Evolutionary conservation across 2,329 filamentous ascomycete species (phyloP).

Genomic region (Pseudogymnoascus sp.): DNA sequence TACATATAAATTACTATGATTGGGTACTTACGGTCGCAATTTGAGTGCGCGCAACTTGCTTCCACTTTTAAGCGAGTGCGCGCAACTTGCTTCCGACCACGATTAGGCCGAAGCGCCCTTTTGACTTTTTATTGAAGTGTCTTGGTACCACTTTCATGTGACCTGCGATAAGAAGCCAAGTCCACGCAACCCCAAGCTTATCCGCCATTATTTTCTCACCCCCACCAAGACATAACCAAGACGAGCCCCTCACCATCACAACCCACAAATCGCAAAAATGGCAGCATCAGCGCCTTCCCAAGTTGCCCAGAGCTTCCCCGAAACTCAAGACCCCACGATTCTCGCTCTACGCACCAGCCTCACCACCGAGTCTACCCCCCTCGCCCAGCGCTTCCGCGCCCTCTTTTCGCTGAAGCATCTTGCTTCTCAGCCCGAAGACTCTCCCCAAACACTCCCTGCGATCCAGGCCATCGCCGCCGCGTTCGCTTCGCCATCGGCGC

Average conservation of each 20-base stretch:
- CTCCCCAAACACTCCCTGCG: constrained; percentile 46
- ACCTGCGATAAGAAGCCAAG: constrained; percentile 7
- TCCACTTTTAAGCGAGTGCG: too few relatives aligned
- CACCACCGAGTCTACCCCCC: constrained; percentile 68
- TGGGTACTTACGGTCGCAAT: too few relatives aligned
- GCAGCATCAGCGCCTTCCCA: not conserved
- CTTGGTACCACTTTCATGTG: not conserved
- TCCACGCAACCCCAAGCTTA: not conserved
- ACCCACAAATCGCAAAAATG: constrained; percentile 1
- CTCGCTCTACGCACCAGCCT: constrained; percentile 61
- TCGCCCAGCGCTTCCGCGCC: constrained; percentile 86
- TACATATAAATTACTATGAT: too few relatives aligned
- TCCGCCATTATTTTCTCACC: constrained; percentile 6
- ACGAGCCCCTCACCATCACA: not conserved
- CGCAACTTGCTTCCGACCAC: too few relatives aligned
- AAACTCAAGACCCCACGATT: constrained; percentile 30
- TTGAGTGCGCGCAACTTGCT: too few relatives aligned
- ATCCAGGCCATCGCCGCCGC: constrained; percentile 80
- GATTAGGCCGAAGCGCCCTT: too few relatives aligned
- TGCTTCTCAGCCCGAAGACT: constrained; percentile 57
- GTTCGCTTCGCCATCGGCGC: constrained; percentile 74
- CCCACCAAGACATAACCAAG: not conserved
- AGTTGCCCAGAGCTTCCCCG: not conserved
- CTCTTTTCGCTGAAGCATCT: constrained; percentile 97
- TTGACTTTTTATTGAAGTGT: not conserved